Evolutionary conservation across 495 filamentous ascomycete species (phyloP).

Genomic region (Glutinoglossum americanum): DNA sequence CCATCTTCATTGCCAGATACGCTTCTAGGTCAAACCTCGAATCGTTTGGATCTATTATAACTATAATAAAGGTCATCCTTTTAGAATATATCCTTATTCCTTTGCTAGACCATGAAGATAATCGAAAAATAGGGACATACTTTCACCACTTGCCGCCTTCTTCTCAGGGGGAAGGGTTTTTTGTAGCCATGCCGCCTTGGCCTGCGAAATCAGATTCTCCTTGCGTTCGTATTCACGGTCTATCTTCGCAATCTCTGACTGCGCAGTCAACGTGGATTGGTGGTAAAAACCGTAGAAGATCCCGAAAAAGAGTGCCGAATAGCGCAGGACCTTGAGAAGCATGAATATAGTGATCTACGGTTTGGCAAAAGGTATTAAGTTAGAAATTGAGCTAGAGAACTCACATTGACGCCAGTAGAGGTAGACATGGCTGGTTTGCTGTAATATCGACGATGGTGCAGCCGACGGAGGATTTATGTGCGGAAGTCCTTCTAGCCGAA

Average conservation of each 20-base stretch:
- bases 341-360: neutral
- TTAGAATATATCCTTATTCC: neutral
- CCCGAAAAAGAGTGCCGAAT: slow-evolving; percentile 69
- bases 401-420: slow-evolving; percentile 41
- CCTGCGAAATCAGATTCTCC: slow-evolving; percentile 67
- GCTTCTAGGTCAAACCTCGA: slow-evolving; percentile 81
- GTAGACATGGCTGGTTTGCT: slow-evolving; percentile 23
- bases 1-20: slow-evolving; percentile 42
- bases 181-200: slow-evolving; percentile 71
- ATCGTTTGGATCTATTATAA: slow-evolving; percentile 64
- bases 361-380: slow-evolving; percentile 1
- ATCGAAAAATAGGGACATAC: slow-evolving; percentile 27
- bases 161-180: slow-evolving; percentile 35
- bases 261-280: slow-evolving; percentile 50
- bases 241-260: slow-evolving; percentile 39
- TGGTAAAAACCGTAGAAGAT: slow-evolving; percentile 84
- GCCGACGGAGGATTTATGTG: neutral
- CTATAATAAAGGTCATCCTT: slow-evolving; percentile 22
- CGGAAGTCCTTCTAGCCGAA: neutral
- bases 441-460: neutral
- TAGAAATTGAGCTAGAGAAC: slow-evolving; percentile 6
- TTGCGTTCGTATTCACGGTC: slow-evolving; percentile 73
- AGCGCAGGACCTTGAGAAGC: slow-evolving; percentile 65
- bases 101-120: neutral
- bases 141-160: slow-evolving; percentile 25